Conservation (phyloP, 2,329 filamentous ascomycete genomes). For the Exophiala sideris region DNA sequence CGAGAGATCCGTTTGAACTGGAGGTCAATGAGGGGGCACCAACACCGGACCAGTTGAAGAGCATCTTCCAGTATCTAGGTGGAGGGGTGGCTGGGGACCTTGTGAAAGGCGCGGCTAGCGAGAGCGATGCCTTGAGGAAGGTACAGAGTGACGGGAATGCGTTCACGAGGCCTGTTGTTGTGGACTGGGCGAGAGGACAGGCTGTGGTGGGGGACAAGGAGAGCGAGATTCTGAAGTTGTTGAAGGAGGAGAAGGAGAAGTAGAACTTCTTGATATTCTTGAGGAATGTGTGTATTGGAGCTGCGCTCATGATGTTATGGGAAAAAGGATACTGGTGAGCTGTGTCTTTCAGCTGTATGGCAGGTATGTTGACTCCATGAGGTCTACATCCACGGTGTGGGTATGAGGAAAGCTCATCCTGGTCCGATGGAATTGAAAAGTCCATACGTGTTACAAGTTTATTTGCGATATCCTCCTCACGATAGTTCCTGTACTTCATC, state of each 20-base stretch:
- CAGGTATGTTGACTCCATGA: too few species aligned
- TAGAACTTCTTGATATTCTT: background rate
- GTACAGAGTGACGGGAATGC: conserved; percentile 66
- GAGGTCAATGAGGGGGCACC: conserved; percentile 77
- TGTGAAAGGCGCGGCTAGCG: conserved; percentile 69
- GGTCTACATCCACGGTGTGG: background rate
- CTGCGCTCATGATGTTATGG: background rate
- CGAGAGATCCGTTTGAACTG: conserved; percentile 75
- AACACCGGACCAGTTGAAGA: conserved; percentile 77
- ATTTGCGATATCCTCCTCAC: too few species aligned
- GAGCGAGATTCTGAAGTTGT: conserved; percentile 82
- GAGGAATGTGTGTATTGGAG: background rate
- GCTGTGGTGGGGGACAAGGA: conserved; percentile 74
- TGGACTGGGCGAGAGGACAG: conserved; percentile 92
- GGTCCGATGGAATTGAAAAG: too few species aligned
- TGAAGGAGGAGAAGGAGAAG: conserved; percentile 46
- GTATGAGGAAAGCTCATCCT: too few species aligned
- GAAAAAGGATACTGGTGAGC: too few species aligned
- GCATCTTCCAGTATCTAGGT: conserved; percentile 79
- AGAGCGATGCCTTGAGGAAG: conserved; percentile 74
- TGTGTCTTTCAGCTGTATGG: too few species aligned
- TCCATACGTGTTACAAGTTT: too few species aligned
- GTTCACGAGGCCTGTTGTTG: conserved; percentile 77
- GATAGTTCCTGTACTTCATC: too few species aligned
- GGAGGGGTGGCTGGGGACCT: conserved; percentile 59